These are phyloP conservation scores for Lactarius tabidus DNA, from an alignment of 768 basidiomycete genomes.

Conservation along the genomic window DNA sequence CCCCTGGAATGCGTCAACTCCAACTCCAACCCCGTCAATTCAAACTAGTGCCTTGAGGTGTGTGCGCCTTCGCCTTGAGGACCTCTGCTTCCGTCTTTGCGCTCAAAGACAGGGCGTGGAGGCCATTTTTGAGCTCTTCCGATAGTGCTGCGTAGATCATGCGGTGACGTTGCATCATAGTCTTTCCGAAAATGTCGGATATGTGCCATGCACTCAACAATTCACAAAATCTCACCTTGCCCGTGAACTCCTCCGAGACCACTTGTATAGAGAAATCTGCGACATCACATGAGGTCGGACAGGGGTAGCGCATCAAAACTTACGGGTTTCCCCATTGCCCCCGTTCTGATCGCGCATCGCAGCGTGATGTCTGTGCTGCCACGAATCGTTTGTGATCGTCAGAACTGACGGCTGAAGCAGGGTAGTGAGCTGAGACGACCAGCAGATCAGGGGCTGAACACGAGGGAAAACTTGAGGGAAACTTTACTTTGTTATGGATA, in stretches of 20 bases:
- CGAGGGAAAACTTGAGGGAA: background rate
- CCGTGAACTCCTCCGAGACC: conserved; percentile 67
- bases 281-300: conserved; percentile 8
- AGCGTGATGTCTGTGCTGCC: conserved; percentile 80
- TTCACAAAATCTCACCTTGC: conserved; percentile 50
- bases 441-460: conserved; percentile 23
- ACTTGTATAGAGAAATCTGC: conserved; percentile 75
- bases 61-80: conserved; percentile 20
- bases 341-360: conserved; percentile 71
- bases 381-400: conserved; percentile 74
- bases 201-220: conserved; percentile 8
- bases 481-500: conserved; percentile 28
- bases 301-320: conserved; percentile 27
- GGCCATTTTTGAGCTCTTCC: conserved; percentile 63
- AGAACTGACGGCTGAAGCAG: conserved; percentile 60
- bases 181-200: conserved; percentile 39
- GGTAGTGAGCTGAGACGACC: conserved; percentile 49
- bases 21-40: conserved; percentile 8
- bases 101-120: conserved; percentile 74
- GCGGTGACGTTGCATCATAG: conserved; percentile 75
- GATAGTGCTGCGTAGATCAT: conserved; percentile 70
- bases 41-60: conserved; percentile 19
- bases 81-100: conserved; percentile 64
- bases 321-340: conserved; percentile 78
- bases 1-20: background rate